A percentile compares a stretch with the other conserved stretches of the same genome.
Evolutionary conservation across 331 rosid genomes (phyloP).

Genomic region (Cydonia oblonga): DNA sequence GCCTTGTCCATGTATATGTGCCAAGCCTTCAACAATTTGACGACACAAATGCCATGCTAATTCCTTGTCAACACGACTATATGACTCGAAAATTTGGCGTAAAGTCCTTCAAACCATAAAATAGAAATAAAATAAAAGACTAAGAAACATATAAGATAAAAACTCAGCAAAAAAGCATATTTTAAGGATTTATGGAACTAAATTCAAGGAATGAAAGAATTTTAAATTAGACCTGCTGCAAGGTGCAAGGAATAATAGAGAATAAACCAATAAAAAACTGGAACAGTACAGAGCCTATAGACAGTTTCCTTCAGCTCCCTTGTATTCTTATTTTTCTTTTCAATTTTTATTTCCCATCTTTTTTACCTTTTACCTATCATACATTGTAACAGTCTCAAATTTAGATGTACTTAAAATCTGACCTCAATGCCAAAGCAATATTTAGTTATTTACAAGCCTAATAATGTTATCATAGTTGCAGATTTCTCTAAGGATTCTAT

Average conservation of each 20-base stretch:
- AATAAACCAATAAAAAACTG: not conserved
- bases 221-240: not conserved
- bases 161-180: not conserved
- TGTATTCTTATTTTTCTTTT: not conserved
- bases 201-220: not conserved
- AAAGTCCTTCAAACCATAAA: constrained; percentile 57
- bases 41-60: constrained; percentile 79
- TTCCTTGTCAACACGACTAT: constrained; percentile 67
- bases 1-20: constrained; percentile 94
- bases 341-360: not conserved
- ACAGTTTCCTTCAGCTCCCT: not conserved
- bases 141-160: not conserved
- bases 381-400: not conserved
- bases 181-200: not conserved
- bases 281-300: not conserved
- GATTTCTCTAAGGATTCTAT: not conserved
- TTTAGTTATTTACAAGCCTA: not conserved
- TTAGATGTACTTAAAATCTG: not conserved
- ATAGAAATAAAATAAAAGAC: constrained; percentile 7
- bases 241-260: not conserved
- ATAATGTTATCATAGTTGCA: not conserved
- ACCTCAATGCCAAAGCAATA: not conserved
- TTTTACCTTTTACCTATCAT: not conserved
- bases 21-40: constrained; percentile 98
- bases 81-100: constrained; percentile 70